Percentiles rank a stretch among this genome's conserved stretches.
phyloP scores from a whole-genome alignment of 495 filamentous ascomycete species.

The Coniosporium apollinis region DNA sequence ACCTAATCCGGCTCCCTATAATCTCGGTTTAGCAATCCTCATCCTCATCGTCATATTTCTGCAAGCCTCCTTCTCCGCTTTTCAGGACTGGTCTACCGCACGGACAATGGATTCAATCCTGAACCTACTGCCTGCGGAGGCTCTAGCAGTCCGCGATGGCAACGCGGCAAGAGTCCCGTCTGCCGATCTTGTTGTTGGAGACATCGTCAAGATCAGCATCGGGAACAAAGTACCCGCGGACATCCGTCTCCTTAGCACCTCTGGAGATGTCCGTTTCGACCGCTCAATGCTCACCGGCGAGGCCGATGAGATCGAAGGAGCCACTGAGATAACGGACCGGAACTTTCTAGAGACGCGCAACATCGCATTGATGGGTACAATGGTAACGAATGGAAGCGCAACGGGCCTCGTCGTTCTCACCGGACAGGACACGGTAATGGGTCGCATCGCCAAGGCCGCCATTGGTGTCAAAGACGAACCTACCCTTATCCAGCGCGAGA shows the following conservation, averaged over 20 bases:
- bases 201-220: constrained; percentile 42
- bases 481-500: constrained; percentile 21
- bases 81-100: constrained; percentile 24
- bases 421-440: constrained; percentile 21
- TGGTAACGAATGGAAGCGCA: constrained; percentile 15
- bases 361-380: constrained; percentile 19
- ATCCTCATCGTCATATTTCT: constrained; percentile 22
- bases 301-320: constrained; percentile 14
- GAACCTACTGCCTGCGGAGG: constrained; percentile 18
- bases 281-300: constrained; percentile 21
- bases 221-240: constrained; percentile 57
- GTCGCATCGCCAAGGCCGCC: constrained; percentile 20
- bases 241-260: constrained; percentile 28
- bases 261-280: constrained; percentile 19
- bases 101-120: constrained; percentile 22
- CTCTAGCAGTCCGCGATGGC: constrained; percentile 40
- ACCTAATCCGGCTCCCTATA: constrained; percentile 16
- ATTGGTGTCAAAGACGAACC: constrained; percentile 12
- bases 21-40: constrained; percentile 22
- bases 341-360: constrained; percentile 21
- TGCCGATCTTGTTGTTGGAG: constrained; percentile 48
- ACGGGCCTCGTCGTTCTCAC: constrained; percentile 24
- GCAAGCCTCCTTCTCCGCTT: constrained; percentile 23
- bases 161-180: constrained; percentile 30
- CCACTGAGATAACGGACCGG: constrained; percentile 8